phyloP scores from a whole-genome alignment of 116 monocot species.

The Iris pallida region DNA sequence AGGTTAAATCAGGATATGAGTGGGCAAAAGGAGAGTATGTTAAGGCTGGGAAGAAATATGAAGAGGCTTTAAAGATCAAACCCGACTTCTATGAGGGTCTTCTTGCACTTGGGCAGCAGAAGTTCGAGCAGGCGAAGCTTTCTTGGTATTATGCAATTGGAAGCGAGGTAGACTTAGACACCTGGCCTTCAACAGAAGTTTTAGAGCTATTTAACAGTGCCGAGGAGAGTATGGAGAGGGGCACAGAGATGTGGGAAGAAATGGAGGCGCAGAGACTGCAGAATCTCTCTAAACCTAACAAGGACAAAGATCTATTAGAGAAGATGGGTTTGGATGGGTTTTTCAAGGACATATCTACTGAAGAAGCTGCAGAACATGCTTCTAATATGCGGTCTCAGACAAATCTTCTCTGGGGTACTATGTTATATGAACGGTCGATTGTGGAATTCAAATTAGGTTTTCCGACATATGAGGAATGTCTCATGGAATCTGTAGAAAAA shows the following conservation, averaged over 20 bases:
- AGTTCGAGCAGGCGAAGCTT: conserved; percentile 65
- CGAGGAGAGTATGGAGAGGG: conserved; percentile 57
- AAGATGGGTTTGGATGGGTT: conserved; percentile 38
- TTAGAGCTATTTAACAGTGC: conserved; percentile 45
- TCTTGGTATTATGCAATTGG: conserved; percentile 48
- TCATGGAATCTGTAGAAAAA: conserved; percentile 46
- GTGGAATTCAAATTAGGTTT: conserved; percentile 54
- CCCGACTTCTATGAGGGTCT: conserved; percentile 59
- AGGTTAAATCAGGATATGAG: conserved; percentile 36
- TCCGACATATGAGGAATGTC: conserved; percentile 47
- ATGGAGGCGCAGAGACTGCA: conserved; percentile 36
- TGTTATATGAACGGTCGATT: conserved; percentile 60
- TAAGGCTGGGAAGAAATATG: conserved; percentile 43
- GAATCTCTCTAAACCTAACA: conserved; percentile 25
- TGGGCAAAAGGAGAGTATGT: conserved; percentile 44
- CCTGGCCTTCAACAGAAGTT: conserved; percentile 27
- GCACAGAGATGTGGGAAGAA: conserved; percentile 55
- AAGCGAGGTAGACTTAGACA: conserved; percentile 31
- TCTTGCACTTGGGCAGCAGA: conserved; percentile 50
- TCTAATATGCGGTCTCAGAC: conserved; percentile 45
- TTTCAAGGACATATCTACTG: conserved; percentile 27
- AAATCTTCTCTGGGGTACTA: conserved; percentile 50
- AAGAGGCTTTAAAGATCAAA: conserved; percentile 51
- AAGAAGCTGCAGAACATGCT: conserved; percentile 52
- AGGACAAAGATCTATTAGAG: conserved; percentile 33